A percentile compares a stretch with the other conserved stretches of the same genome.
Conservation (phyloP, 345 rosid species). For the Ceriops decandra region DNA sequence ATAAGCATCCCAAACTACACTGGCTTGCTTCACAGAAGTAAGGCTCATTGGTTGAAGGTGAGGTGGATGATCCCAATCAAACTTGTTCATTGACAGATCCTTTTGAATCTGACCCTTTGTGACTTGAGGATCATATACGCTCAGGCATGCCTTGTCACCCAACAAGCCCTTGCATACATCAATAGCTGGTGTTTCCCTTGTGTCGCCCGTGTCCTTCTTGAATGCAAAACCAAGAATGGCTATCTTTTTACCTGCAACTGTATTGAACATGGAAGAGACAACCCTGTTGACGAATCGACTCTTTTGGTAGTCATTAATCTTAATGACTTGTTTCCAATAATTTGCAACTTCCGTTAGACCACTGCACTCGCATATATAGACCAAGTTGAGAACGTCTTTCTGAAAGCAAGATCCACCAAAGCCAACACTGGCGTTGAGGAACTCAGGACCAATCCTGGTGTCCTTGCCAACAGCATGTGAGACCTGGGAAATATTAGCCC, state of each 20-base stretch:
- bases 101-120: constrained; percentile 13
- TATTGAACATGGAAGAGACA: constrained; percentile 19
- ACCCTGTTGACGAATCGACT: constrained; percentile 15
- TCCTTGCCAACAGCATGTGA: constrained; percentile 24
- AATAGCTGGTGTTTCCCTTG: constrained; percentile 20
- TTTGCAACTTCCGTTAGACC: constrained; percentile 22
- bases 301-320: constrained; percentile 22
- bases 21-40: constrained; percentile 4
- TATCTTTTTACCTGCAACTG: constrained; percentile 20
- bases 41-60: constrained; percentile 21
- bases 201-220: constrained; percentile 20
- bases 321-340: constrained; percentile 26
- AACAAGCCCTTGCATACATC: constrained; percentile 25
- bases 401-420: constrained; percentile 26
- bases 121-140: constrained; percentile 20
- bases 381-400: constrained; percentile 24
- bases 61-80: constrained; percentile 22
- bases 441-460: constrained; percentile 20
- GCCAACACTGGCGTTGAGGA: constrained; percentile 25
- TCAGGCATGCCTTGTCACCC: constrained; percentile 11
- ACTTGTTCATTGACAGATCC: constrained; percentile 18
- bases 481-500: constrained; percentile 17
- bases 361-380: constrained; percentile 22
- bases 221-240: constrained; percentile 18
- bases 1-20: constrained; percentile 18